Evolutionary conservation across 1,139 yeast genomes (phyloP).

Genomic region (Yamadazyma sp.): DNA sequence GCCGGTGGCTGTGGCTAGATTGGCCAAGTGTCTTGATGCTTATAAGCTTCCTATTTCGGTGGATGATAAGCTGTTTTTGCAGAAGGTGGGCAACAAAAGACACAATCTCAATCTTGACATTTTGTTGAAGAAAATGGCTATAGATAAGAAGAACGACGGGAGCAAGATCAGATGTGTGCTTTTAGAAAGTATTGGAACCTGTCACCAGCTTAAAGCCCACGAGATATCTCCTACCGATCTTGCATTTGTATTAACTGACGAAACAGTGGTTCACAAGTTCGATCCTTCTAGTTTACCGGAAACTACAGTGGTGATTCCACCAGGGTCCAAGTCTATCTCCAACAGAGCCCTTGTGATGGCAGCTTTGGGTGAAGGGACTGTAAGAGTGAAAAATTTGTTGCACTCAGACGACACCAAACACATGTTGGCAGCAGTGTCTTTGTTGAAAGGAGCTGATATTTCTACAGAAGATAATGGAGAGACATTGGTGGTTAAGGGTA

Average conservation of each 20-base stretch:
- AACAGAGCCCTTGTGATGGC: slow-evolving; percentile 93
- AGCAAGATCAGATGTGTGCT: slow-evolving; percentile 83
- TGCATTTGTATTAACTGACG: slow-evolving; percentile 82
- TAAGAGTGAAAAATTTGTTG: slow-evolving; percentile 77
- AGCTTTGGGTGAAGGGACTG: slow-evolving; percentile 84
- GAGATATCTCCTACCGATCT: slow-evolving; percentile 78
- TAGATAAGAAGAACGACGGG: slow-evolving; percentile 96
- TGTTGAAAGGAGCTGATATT: slow-evolving; percentile 79
- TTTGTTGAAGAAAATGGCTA: slow-evolving; percentile 81
- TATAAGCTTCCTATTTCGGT: slow-evolving; percentile 83
- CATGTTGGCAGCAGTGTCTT: slow-evolving; percentile 85
- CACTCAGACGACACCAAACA: slow-evolving; percentile 96
- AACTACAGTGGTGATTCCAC: slow-evolving; percentile 67
- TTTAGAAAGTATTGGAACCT: slow-evolving; percentile 80
- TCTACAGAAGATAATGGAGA: slow-evolving; percentile 85
- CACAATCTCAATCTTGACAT: slow-evolving; percentile 66
- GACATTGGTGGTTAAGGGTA: slow-evolving; percentile 81
- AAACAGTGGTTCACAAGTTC: slow-evolving; percentile 64
- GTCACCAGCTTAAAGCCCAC: slow-evolving; percentile 87
- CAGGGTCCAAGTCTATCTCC: slow-evolving; percentile 96
- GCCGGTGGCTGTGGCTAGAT: slow-evolving; percentile 92
- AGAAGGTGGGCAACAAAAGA: slow-evolving; percentile 64
- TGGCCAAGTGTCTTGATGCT: slow-evolving; percentile 76
- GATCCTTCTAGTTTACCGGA: slow-evolving; percentile 34
- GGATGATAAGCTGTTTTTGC: slow-evolving; percentile 65